Base-by-base conservation (phyloP, 2,329 filamentous ascomycete species). In the Penicillium sp. region DNA sequence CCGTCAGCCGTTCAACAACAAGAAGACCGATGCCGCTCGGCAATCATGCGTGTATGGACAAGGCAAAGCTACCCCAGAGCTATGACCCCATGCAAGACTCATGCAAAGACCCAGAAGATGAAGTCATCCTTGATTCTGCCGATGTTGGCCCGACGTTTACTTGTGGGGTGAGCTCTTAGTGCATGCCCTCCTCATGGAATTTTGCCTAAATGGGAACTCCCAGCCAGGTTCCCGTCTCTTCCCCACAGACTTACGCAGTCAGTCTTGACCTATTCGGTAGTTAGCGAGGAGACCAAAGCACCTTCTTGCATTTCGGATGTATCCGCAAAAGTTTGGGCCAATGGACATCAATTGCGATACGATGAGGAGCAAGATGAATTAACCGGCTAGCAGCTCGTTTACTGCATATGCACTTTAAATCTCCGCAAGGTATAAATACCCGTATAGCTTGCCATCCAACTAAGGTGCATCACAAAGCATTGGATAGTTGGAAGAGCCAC, bases 171-270 rank as follows among this genome's bases (percentile, higher is more conserved):
- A 7, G 7, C 0, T 33, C 33, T 22, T 33, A 29, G 30, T 40
- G 13, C 33, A 45, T 45, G 38, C 46, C 40, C 50, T 50, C 50
- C 55, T 40, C 55, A 49, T 51, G 55, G 55, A 35, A 33, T 43
- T 50, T 56, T 57, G 19, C 53, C 51, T 33, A 25, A 50, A 47
- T 8, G 4, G 47, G 55, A 42, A n/a, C 30, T n/a, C 29, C 37
- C 16, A 31, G 5, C 47, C 53, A 36, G 41, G 44, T 52, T 14
- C 18, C n/a, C 14, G 8, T n/a, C 13, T 14, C 29, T 25, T 45
- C 22, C 40, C 18, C 35, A 30, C 16, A 35, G 25, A 30, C 16
- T 43, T 45, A n/a, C n/a, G n/a, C n/a, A n/a, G n/a, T n/a, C n/a
- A 38, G 3, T 18, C 1, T 25, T 30, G n/a, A 11, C 8, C 10